Evolutionary conservation across 768 basidiomycete species (phyloP).

Genomic region (Baorangia bicolor): DNA sequence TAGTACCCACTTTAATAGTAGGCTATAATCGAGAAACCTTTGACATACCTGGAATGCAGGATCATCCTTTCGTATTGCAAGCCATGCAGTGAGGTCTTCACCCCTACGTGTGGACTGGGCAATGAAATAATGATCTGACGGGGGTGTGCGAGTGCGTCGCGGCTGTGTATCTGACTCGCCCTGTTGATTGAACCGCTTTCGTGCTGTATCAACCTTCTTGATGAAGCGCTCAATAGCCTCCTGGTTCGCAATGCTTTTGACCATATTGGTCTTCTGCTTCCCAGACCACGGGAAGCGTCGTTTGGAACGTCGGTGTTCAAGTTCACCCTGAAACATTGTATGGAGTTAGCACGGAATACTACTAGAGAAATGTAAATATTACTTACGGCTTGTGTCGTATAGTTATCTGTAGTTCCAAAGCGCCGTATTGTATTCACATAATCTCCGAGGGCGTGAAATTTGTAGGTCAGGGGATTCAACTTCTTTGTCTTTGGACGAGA

Average conservation of each 20-base stretch:
- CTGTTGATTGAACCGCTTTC: no score
- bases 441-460: neutral
- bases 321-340: constrained; percentile 32
- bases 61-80: constrained; percentile 11
- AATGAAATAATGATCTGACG: constrained; percentile 21
- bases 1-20: no score
- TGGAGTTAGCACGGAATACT: no score
- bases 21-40: no score
- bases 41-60: constrained; percentile 25
- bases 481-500: neutral
- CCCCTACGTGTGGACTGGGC: constrained; percentile 10
- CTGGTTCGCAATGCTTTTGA: constrained; percentile 29
- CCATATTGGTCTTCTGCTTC: constrained; percentile 26
- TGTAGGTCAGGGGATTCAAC: neutral
- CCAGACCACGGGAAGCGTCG: constrained; percentile 35
- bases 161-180: neutral
- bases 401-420: constrained; percentile 2
- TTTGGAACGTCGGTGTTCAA: constrained; percentile 38
- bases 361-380: neutral
- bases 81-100: constrained; percentile 16
- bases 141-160: neutral
- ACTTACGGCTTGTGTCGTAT: neutral
- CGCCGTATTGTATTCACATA: neutral
- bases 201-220: constrained; percentile 12
- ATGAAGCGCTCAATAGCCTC: constrained; percentile 18